A percentile compares a stretch with the other conserved stretches of the same genome.
These are phyloP conservation scores for Acanthamoeba healyi DNA, from an alignment of 208 protist species.

Conservation along the genomic window DNA sequence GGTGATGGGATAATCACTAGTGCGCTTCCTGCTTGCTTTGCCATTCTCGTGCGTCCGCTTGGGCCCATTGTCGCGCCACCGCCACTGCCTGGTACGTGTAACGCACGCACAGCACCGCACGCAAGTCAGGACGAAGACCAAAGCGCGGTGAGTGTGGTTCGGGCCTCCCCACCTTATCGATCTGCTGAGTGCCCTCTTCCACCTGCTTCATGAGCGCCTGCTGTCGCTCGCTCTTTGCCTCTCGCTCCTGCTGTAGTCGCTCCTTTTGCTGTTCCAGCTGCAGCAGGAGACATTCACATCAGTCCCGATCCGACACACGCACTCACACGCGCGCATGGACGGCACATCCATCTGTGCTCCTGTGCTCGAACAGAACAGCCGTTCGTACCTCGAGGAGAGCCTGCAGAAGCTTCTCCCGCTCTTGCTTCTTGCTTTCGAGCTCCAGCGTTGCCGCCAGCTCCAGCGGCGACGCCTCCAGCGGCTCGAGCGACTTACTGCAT, in stretches of 20 bases:
- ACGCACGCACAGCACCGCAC: too few species aligned
- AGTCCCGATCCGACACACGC: too few species aligned
- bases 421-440: background rate
- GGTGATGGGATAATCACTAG: too few species aligned
- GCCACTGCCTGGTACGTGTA: background rate
- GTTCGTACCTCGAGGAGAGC: background rate
- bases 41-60: background rate
- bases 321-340: too few species aligned
- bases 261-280: constrained; percentile 11
- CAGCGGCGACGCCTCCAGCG: constrained; percentile 1
- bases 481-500: constrained; percentile 2
- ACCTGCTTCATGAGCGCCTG: background rate
- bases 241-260: background rate
- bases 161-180: constrained; percentile 5
- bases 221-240: background rate
- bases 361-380: background rate
- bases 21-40: constrained; percentile 1
- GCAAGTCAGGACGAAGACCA: too few species aligned
- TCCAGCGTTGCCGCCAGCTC: background rate
- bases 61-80: background rate
- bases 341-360: background rate
- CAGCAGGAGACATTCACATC: too few species aligned
- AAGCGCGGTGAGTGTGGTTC: too few species aligned
- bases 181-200: background rate
- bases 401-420: background rate